Conservation (phyloP, 208 protist species). For the Wallacemonas sp. region DNA sequence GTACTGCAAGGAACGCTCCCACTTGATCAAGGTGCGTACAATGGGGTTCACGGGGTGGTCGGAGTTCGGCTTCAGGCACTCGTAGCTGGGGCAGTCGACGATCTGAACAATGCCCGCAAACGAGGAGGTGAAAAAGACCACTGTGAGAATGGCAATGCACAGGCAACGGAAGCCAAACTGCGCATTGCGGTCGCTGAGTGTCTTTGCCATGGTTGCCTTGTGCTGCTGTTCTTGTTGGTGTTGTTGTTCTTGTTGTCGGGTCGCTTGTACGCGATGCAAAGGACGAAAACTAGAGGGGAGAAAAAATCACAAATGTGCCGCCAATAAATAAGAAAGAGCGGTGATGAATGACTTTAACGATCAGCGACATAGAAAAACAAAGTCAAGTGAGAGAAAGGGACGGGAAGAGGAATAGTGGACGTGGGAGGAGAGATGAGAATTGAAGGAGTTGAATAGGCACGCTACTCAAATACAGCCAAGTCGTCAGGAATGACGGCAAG, state of each 20-base stretch:
- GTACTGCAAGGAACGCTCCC: not conserved
- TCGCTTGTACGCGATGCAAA: not conserved
- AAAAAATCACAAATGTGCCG: no score
- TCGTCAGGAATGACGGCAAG: no score
- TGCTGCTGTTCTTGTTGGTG: not conserved
- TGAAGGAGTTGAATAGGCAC: no score
- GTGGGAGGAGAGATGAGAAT: no score
- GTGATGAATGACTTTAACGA: no score
- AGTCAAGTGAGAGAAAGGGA: no score
- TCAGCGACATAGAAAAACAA: no score
- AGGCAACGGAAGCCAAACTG: slow-evolving; percentile 9
- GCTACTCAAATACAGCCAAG: no score
- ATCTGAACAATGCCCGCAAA: not conserved
- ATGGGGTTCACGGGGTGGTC: not conserved
- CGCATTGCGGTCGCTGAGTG: not conserved
- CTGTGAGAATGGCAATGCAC: slow-evolving; percentile 14
- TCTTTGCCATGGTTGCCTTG: not conserved
- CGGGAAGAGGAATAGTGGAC: no score
- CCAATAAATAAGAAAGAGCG: no score
- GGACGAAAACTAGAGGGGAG: no score
- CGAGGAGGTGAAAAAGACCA: not conserved
- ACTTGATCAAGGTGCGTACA: not conserved
- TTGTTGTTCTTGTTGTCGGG: not conserved
- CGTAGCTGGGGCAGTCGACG: slow-evolving; percentile 6
- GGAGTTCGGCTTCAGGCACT: not conserved